Base-by-base conservation (phyloP, 2,329 filamentous ascomycete genomes). In the Fusarium goolgardi region DNA sequence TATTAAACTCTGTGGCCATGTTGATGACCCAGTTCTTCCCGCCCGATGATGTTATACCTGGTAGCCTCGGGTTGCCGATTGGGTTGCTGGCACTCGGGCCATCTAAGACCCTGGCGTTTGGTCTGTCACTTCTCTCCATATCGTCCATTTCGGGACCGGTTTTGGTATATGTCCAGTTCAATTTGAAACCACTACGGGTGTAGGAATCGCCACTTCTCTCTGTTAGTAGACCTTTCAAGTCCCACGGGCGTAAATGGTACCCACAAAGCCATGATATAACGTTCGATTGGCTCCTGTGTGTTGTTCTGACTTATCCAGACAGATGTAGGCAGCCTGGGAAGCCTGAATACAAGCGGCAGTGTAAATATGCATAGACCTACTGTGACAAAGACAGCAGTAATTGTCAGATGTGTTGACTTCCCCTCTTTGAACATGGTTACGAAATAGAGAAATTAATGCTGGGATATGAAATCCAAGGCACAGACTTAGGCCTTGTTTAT, bases 11-110 rank as follows among this genome's bases (percentile, higher is more conserved):
- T 0, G 54, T 59, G 0, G 43, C 23, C 54, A 59, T 59, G 6
- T 59, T 37, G 2, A 20, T 59, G 1, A 39, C 35, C 41, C 54
- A 59, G 6, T 59, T 59, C 0, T n/a, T 18, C 0, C 57, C 57
- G 0, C 57, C 57, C 10, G 54, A 59, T 10, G 57, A 59, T 16
- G 54, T 59, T 13, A 6, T 32, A 2, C 57, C 57, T 5, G 54
- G 57, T 0, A 43, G 2, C 6, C 10, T 12, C 3, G 54, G 57
- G 8, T 59, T 59, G 0, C 57, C 57, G 1, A 59, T 43, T 4
- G 54, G 57, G 23, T 59, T 59, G 1, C 16, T 5, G 1, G 43
- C 35, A 7, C 23, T 43, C 1, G 57, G 54, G 0, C 31, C 29
- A 0, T 20, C 18, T 15, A 18, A 1, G 6, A 34, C 20, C 2